A percentile compares a stretch with the other conserved stretches of the same genome.
Evolutionary conservation across 1,284 basidiomycete species (phyloP).

Genomic region (Schizopora paradoxa): DNA sequence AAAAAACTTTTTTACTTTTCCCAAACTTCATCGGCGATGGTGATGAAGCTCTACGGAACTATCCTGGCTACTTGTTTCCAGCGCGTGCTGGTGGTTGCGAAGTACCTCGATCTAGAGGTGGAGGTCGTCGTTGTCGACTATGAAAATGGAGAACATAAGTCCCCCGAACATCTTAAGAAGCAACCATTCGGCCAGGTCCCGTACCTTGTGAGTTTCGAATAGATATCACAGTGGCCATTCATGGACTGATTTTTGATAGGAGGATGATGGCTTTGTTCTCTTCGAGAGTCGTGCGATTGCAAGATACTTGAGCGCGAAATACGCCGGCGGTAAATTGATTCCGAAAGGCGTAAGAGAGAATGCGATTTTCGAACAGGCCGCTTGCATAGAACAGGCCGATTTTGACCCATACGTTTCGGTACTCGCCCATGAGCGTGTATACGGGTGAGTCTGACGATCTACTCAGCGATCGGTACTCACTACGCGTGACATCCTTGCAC

Average conservation of each 20-base stretch:
- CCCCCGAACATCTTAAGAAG: constrained; percentile 32
- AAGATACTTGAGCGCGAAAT: constrained; percentile 29
- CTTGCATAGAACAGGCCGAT: constrained; percentile 26
- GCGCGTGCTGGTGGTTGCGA: constrained; percentile 13
- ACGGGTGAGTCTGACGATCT: too few relatives aligned
- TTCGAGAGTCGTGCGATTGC: constrained; percentile 33
- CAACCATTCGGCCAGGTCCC: constrained; percentile 69
- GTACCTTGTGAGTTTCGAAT: constrained; percentile 40
- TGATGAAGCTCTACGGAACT: constrained; percentile 18
- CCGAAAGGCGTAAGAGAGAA: constrained; percentile 17
- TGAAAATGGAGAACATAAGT: constrained; percentile 38
- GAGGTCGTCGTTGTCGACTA: constrained; percentile 18
- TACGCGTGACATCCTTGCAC: too few relatives aligned
- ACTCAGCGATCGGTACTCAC: too few relatives aligned
- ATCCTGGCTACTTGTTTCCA: constrained; percentile 18
- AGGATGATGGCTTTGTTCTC: constrained; percentile 20
- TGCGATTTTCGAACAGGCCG: constrained; percentile 30
- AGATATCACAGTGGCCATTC: background rate
- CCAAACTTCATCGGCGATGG: too few relatives aligned
- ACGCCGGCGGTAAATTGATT: constrained; percentile 20
- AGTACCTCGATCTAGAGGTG: constrained; percentile 19
- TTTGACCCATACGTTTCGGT: too few relatives aligned
- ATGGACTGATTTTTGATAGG: background rate
- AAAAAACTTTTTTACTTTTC: too few relatives aligned
- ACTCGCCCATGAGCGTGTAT: too few relatives aligned